These are phyloP conservation scores for Poa pratensis DNA, from an alignment of 176 grass and related monocot species.

Conservation along the genomic window DNA sequence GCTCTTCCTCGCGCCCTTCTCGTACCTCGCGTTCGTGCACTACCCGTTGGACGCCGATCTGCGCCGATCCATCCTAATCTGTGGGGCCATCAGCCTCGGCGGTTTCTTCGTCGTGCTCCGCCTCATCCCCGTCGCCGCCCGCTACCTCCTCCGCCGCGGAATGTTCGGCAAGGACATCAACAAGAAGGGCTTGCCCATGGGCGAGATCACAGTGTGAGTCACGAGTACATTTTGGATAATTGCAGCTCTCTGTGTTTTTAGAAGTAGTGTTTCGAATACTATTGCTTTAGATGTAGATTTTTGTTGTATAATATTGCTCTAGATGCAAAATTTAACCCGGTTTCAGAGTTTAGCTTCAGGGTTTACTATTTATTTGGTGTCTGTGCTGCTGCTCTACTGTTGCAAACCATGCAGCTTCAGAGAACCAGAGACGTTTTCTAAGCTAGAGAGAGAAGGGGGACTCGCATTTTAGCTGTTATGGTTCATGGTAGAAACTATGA, in stretches of 20 bases:
- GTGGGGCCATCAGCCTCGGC: conserved; percentile 70
- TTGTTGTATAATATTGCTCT: neutral
- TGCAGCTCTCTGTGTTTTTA: too few relatives aligned
- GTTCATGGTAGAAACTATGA: neutral
- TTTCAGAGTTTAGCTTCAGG: conserved; percentile 10
- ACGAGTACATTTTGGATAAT: too few relatives aligned
- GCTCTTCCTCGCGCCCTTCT: conserved; percentile 83
- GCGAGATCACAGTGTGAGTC: conserved; percentile 88
- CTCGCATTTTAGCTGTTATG: neutral
- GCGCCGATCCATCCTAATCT: conserved; percentile 74
- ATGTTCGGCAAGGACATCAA: conserved; percentile 98
- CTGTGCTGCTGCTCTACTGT: neutral
- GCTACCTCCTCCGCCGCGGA: conserved; percentile 74
- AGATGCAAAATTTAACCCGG: neutral
- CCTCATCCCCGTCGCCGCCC: conserved; percentile 81
- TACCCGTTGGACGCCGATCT: conserved; percentile 74
- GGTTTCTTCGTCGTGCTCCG: conserved; percentile 64
- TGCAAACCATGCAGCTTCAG: neutral
- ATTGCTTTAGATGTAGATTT: neutral
- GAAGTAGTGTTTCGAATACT: conserved; percentile 3
- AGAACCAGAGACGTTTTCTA: neutral
- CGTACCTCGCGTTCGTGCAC: conserved; percentile 83
- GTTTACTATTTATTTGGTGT: neutral
- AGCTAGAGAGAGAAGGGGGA: neutral
- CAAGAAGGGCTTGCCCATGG: conserved; percentile 84